These are phyloP conservation scores for Phytophthora uliginosa DNA, from an alignment of 352 stramenopile genomes.

Conservation along the genomic window DNA sequence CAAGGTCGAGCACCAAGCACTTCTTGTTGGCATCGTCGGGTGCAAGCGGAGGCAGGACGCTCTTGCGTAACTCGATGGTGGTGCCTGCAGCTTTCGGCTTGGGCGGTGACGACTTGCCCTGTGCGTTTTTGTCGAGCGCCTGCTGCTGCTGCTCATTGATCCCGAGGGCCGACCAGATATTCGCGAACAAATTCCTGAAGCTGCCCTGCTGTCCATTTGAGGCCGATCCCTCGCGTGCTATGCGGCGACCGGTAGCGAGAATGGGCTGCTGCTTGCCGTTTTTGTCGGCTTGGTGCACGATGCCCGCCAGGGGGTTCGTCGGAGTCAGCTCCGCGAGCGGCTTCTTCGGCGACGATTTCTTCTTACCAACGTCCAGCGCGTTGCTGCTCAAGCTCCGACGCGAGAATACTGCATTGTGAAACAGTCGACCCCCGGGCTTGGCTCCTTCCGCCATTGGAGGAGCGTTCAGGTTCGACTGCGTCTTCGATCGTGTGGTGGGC, in stretches of 20 bases:
- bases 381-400: conserved; percentile 67
- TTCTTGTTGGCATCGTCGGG: conserved; percentile 83
- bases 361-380: conserved; percentile 40
- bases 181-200: conserved; percentile 75
- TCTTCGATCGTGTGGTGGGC: conserved; percentile 44
- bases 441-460: conserved; percentile 33
- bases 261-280: conserved; percentile 65
- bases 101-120: conserved; percentile 27
- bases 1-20: conserved; percentile 96
- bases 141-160: conserved; percentile 73
- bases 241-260: conserved; percentile 30
- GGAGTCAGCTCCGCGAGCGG: conserved; percentile 50
- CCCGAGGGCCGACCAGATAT: conserved; percentile 73
- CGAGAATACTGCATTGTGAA: conserved; percentile 78
- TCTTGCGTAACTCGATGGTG: conserved; percentile 67
- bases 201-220: conserved; percentile 48
- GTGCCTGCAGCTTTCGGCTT: conserved; percentile 42
- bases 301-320: conserved; percentile 57
- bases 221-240: conserved; percentile 35
- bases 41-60: conserved; percentile 52
- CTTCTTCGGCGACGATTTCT: conserved; percentile 46
- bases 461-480: conserved; percentile 30
- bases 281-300: conserved; percentile 78
- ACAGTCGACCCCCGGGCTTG: conserved; percentile 46
- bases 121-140: conserved; percentile 36